These are phyloP conservation scores for Yamadazyma blattariae DNA, from an alignment of 1,139 yeast genomes.

Conservation along the genomic window DNA sequence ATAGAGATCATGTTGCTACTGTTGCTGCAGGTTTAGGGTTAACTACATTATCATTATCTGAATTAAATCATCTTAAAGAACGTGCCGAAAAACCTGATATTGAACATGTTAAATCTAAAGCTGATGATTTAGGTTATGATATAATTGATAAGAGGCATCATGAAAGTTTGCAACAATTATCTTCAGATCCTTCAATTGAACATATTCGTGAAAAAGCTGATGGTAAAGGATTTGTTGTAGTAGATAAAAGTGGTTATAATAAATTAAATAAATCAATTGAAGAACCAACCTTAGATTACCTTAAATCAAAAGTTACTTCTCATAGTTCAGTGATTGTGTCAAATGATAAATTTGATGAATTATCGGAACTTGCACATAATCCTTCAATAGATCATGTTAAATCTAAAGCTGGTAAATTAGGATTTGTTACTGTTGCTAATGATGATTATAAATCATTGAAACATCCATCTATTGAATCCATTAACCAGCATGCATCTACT, in stretches of 20 bases:
- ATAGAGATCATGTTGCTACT: conserved; percentile 20
- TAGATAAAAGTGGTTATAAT: conserved; percentile 9
- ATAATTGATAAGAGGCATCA: conserved; percentile 19
- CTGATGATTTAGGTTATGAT: conserved; percentile 11
- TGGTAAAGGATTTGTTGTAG: conserved; percentile 10
- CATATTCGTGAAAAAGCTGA: conserved; percentile 27
- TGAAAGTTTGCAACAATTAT: conserved; percentile 11
- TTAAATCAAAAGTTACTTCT: conserved; percentile 22
- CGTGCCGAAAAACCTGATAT: conserved; percentile 21
- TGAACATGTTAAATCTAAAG: conserved; percentile 17
- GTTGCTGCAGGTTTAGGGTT: conserved; percentile 20
- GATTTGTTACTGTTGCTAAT: conserved; percentile 7
- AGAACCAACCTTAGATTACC: conserved; percentile 26
- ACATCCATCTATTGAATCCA: conserved; percentile 20
- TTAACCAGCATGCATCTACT: conserved; percentile 16
- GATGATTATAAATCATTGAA: conserved; percentile 12
- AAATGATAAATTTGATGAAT: conserved; percentile 8
- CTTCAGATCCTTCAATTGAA: conserved; percentile 24
- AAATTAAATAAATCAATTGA: conserved; percentile 13
- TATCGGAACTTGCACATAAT: conserved; percentile 10
- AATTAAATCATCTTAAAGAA: conserved; percentile 15
- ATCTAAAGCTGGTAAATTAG: conserved; percentile 16
- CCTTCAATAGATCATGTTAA: conserved; percentile 26
- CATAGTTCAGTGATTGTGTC: conserved; percentile 9
- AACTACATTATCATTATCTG: conserved; percentile 19